These are phyloP conservation scores for Cymbidium sinense DNA, from an alignment of 106 monocot genomes.

Conservation along the genomic window DNA sequence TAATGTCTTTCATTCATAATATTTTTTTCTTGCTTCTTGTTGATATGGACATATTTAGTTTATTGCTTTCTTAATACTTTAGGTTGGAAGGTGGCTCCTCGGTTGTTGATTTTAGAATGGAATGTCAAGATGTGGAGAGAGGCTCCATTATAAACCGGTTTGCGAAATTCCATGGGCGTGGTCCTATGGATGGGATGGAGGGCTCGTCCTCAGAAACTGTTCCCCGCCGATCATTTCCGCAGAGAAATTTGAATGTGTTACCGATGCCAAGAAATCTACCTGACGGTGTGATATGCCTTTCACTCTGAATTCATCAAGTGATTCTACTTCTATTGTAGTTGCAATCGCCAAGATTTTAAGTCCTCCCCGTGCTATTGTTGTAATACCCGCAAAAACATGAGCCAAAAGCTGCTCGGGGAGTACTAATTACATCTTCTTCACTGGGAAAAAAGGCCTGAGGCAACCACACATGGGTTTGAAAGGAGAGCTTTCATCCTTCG, in stretches of 20 bases:
- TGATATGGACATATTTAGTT: background rate
- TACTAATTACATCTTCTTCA: background rate
- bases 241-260: slow-evolving; percentile 16
- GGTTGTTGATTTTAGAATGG: slow-evolving; percentile 39
- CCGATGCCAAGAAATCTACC: slow-evolving; percentile 20
- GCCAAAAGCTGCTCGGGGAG: background rate
- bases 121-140: slow-evolving; percentile 60
- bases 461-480: background rate
- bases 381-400: too few species aligned
- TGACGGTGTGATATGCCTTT: slow-evolving; percentile 16
- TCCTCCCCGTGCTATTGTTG: background rate
- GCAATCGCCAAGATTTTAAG: background rate
- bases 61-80: slow-evolving; percentile 3
- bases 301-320: slow-evolving; percentile 5
- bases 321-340: background rate
- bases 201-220: slow-evolving; percentile 14
- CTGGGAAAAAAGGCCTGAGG: slow-evolving; percentile 1
- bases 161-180: slow-evolving; percentile 57
- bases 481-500: slow-evolving; percentile 1
- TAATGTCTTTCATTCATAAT: too few species aligned
- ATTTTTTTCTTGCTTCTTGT: background rate
- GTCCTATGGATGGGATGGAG: slow-evolving; percentile 31
- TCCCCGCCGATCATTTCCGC: slow-evolving; percentile 11
- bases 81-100: slow-evolving; percentile 47
- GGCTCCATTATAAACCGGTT: slow-evolving; percentile 59